Evolutionary conservation across 257 asterid species (phyloP).

Genomic region (Galeopsis tetrahit): DNA sequence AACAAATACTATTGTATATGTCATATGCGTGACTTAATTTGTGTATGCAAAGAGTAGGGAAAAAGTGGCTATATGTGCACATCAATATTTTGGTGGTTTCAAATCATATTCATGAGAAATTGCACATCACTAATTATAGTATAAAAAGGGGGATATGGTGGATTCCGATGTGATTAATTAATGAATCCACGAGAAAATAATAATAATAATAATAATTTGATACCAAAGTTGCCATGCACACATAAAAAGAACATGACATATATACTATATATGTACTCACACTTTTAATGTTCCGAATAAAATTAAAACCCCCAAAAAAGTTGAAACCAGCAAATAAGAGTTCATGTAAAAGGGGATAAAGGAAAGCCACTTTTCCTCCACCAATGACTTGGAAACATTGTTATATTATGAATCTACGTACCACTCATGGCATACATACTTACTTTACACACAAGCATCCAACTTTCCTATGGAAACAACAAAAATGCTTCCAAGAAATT

Average conservation of each 20-base stretch:
- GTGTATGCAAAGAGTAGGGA: neutral
- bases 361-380: conserved; percentile 50
- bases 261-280: neutral
- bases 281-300: conserved; percentile 18
- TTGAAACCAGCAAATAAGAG: conserved; percentile 39
- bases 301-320: conserved; percentile 35
- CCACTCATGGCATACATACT: conserved; percentile 28
- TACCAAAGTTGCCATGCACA: neutral
- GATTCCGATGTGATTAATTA: conserved; percentile 39
- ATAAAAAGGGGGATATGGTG: conserved; percentile 32
- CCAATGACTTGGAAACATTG: conserved; percentile 42
- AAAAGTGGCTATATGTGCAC: conserved; percentile 48
- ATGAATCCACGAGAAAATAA: no score
- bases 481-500: conserved; percentile 5
- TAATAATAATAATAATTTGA: neutral
- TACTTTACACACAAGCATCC: conserved; percentile 62
- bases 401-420: conserved; percentile 24
- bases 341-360: conserved; percentile 27
- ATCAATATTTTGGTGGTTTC: conserved; percentile 35
- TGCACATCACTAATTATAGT: neutral
- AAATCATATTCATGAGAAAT: conserved; percentile 48
- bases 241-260: conserved; percentile 24
- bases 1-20: no score
- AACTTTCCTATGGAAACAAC: conserved; percentile 40
- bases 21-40: neutral